phyloP scores from a whole-genome alignment of 2,329 filamentous ascomycete species.

The Xylariaceae sp. region DNA sequence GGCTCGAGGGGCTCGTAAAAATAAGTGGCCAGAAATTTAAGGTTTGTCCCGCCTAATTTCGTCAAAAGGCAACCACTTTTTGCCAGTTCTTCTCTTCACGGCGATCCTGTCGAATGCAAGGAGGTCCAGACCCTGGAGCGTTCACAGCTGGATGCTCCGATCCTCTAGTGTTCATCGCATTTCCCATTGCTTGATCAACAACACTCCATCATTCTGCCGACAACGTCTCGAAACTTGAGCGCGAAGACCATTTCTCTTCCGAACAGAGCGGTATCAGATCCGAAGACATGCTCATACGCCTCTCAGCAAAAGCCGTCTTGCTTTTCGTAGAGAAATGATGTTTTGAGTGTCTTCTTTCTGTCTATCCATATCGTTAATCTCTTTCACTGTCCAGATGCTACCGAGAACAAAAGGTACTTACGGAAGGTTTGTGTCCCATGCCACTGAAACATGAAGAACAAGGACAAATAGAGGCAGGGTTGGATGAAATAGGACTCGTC shows the following conservation, averaged over 20 bases:
- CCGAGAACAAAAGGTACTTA: constrained; percentile 9
- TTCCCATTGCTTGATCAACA: background rate
- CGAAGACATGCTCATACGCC: constrained; percentile 26
- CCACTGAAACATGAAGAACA: constrained; percentile 29
- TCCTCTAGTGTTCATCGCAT: background rate
- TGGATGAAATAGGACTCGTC: constrained; percentile 12
- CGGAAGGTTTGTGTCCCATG: constrained; percentile 16
- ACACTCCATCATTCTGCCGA: background rate
- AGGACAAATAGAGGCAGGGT: constrained; percentile 23
- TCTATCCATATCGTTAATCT: constrained; percentile 13
- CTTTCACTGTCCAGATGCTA: background rate
- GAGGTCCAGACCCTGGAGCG: no score
- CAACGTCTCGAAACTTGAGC: constrained; percentile 17
- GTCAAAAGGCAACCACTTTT: no score
- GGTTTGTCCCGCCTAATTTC: no score
- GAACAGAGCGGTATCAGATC: constrained; percentile 26
- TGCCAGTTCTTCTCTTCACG: no score
- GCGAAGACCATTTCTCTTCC: constrained; percentile 8
- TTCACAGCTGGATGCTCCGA: background rate
- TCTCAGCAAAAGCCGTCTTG: constrained; percentile 2
- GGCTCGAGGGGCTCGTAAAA: no score
- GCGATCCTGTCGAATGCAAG: no score
- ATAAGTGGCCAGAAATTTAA: no score
- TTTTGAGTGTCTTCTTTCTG: constrained; percentile 6
- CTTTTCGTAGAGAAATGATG: constrained; percentile 4